Evolutionary conservation across 495 filamentous ascomycete genomes (phyloP), one percentile per base, ranked within the genome.

Genomic region (Penicillium salamii): DNA sequence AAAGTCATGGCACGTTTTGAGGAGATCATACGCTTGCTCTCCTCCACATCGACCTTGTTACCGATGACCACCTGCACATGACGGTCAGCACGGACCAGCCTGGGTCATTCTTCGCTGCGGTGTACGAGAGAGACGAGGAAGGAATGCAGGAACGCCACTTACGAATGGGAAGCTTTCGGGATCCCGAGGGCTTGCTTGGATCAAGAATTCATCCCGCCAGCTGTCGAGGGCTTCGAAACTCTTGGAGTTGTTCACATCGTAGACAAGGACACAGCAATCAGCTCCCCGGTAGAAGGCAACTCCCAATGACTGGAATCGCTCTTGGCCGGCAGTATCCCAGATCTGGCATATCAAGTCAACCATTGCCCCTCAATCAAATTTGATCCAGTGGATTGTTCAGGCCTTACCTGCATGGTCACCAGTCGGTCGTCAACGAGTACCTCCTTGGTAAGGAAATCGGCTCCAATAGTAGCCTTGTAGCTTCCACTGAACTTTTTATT

Each of bases 401-500:
- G 20, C 59, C 80, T 53, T 80, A 90, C 91, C 89, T 97, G 95
- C 91, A 99, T 96, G 26, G 93, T 97, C 46, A 97, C 93, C 53
- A 95, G 79, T 54, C 92, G 85, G 69, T 99, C 93, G 75, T 97
- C 95, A 26, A 99, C 91, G 47, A 97, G 72, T 4, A 99, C 93
- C 72, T 99, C 95, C 60, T 96, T 96, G 15, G 93, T 99, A 50
- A 99, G 79, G 76, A 99, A 99, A 68, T 99, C 93, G 50, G 93
- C 93, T 53, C 95, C 95, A 66, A 98, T 98, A 15, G 93, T 99
- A 21, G 93, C 93, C 72, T 99, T 99, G 80, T 99, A 99, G 75
- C 91, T 96, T 52, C 90, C 91, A 67, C 90, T 96, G 81, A 99
- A 99, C 65, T 97, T 97, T 76, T 97, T 99, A 78, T 99, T 97